Evolutionary conservation across 441 rosid genomes (phyloP).

Genomic region (Bocquillonia castaneifolia): DNA sequence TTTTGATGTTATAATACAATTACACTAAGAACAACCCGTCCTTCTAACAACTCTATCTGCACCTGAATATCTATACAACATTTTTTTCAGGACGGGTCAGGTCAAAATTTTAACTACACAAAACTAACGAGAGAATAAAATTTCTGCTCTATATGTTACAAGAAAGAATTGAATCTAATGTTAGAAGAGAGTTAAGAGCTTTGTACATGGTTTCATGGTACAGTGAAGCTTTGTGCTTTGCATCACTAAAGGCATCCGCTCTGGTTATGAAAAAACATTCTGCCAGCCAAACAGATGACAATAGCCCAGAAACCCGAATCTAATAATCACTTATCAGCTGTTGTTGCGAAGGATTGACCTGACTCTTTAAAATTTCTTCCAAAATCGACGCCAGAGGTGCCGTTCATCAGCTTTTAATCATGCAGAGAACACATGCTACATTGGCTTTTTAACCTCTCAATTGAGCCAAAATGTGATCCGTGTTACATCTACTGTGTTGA

Average conservation of each 20-base stretch:
- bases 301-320: slow-evolving; percentile 26
- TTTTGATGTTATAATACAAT: slow-evolving; percentile 31
- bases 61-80: slow-evolving; percentile 47
- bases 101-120: slow-evolving; percentile 30
- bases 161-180: slow-evolving; percentile 44
- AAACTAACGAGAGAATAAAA: background rate
- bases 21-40: slow-evolving; percentile 32
- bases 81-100: slow-evolving; percentile 27
- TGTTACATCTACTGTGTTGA: background rate
- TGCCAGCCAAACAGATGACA: slow-evolving; percentile 29
- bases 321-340: slow-evolving; percentile 15
- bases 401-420: slow-evolving; percentile 19
- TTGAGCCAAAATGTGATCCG: background rate
- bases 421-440: slow-evolving; percentile 1
- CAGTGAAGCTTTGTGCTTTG: slow-evolving; percentile 30
- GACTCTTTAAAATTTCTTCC: slow-evolving; percentile 22
- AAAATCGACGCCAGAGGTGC: slow-evolving; percentile 12
- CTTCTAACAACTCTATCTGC: slow-evolving; percentile 32
- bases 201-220: slow-evolving; percentile 48
- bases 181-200: slow-evolving; percentile 45
- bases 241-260: slow-evolving; percentile 29
- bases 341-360: slow-evolving; percentile 12
- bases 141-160: slow-evolving; percentile 33
- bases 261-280: slow-evolving; percentile 31
- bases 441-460: background rate